Evolutionary conservation across 768 basidiomycete genomes (phyloP), one percentile per base, ranked within the genome.

Genomic region (Hericium alpestre): DNA sequence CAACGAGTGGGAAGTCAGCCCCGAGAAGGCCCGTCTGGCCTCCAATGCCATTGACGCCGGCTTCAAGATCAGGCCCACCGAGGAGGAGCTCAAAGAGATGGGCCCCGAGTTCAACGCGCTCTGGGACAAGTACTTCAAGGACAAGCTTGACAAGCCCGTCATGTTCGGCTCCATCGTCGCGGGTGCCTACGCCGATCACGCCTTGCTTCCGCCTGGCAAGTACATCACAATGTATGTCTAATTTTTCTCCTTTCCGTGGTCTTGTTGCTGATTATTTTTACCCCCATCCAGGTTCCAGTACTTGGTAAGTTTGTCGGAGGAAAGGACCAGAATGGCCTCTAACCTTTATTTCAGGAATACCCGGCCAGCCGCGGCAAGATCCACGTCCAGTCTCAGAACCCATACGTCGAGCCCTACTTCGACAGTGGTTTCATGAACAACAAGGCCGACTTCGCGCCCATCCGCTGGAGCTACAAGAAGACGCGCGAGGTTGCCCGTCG

Each of bases 351-450:
- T 8, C n/a, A 76, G 74, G 84, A 87, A 75, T 87, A 87, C 69
- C 84, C 85, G 4, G 84, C 83, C 5, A 81, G 79, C 66, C 83
- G 85, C 66, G 85, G 85, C 63, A 84, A 83, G 75, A 85, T 86
- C 64, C 84, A 85, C 66, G 80, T 86, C 66, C 64, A 70, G 49
- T 82, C 80, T 20, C 58, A 76, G 48, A 81, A 74, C 72, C 84
- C 84, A 4, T 86, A 84, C 70, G 68, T 71, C 62, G 80, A 79
- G 61, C 83, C 85, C 4, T 72, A 67, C 70, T 86, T 85, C 64
- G 85, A 87, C 71, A 79, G 77, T 58, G 85, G 85, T n/a, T 86
- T 87, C 78, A 82, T 87, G 84, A 86, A 84, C 73, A 67, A 86
- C 74, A 84, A 84, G 73, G 84, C 84, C 27, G 85, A 86, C 72